Percentiles rank a stretch among this genome's conserved stretches.
Conservation (phyloP, 2,329 filamentous ascomycete species). For the Fusarium sororula region DNA sequence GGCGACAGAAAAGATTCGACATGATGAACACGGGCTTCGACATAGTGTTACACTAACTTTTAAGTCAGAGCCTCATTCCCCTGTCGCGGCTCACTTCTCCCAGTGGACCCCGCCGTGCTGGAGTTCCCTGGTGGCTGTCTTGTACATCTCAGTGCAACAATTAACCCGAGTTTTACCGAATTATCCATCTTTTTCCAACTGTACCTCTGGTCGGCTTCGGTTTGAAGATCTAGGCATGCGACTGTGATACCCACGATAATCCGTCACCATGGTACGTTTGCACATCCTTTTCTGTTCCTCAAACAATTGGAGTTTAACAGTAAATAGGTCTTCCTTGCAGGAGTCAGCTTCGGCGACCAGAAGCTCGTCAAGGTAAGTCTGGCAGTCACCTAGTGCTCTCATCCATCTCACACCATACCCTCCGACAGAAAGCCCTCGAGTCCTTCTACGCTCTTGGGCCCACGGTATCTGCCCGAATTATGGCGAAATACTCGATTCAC, state of each 20-base stretch:
- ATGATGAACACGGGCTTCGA: background rate
- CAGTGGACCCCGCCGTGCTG: background rate
- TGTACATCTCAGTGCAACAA: background rate
- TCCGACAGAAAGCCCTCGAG: conserved; percentile 73
- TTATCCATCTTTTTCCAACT: conserved; percentile 32
- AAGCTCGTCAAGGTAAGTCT: conserved; percentile 80
- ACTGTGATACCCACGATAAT: conserved; percentile 33
- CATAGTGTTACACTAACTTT: background rate
- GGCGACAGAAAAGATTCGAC: conserved; percentile 9
- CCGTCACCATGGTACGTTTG: conserved; percentile 37
- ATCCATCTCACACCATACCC: conserved; percentile 11
- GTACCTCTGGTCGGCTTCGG: conserved; percentile 8
- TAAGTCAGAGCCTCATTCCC: conserved; percentile 1
- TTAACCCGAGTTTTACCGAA: conserved; percentile 45
- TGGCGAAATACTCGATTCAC: conserved; percentile 91
- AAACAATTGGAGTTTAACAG: background rate
- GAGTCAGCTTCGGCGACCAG: conserved; percentile 84
- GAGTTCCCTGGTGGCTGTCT: background rate
- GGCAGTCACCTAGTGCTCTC: background rate
- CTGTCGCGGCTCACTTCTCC: background rate
- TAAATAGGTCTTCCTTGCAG: conserved; percentile 81
- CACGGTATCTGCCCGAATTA: conserved; percentile 74
- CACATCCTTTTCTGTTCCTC: background rate
- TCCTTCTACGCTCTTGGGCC: conserved; percentile 88
- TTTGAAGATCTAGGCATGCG: conserved; percentile 34